phyloP scores from a whole-genome alignment of 2,329 filamentous ascomycete genomes.

The Claviceps pusilla region DNA sequence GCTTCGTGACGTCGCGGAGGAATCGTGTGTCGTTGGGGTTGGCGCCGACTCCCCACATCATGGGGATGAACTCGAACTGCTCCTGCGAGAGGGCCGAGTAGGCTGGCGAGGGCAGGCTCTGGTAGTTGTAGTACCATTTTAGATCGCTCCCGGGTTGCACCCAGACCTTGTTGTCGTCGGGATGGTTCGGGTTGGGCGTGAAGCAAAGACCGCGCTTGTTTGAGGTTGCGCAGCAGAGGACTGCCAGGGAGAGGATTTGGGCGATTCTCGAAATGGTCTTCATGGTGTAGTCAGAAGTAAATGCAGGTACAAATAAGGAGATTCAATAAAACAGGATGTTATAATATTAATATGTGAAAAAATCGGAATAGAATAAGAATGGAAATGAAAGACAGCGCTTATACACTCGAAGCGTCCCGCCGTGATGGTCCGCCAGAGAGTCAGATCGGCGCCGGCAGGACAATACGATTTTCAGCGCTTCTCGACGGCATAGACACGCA shows the following conservation, averaged over 20 bases:
- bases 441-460: too few relatives aligned
- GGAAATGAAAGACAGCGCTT: too few relatives aligned
- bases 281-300: neutral
- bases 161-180: slow-evolving; percentile 54
- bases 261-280: neutral
- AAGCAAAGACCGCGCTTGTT: slow-evolving; percentile 61
- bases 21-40: slow-evolving; percentile 42
- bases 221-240: slow-evolving; percentile 14
- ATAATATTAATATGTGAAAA: too few relatives aligned
- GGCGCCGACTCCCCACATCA: slow-evolving; percentile 54
- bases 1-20: slow-evolving; percentile 38
- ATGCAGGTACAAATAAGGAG: neutral
- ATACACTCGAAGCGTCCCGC: too few relatives aligned
- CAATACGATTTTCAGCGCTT: neutral
- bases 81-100: slow-evolving; percentile 34
- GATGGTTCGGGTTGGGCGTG: slow-evolving; percentile 38
- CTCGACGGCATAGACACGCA: neutral
- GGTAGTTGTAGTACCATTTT: slow-evolving; percentile 81
- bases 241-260: slow-evolving; percentile 9
- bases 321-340: neutral
- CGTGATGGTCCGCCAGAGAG: too few relatives aligned
- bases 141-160: slow-evolving; percentile 38
- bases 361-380: too few relatives aligned
- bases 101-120: slow-evolving; percentile 35
- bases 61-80: slow-evolving; percentile 60